Evolutionary conservation across 345 rosid genomes (phyloP).

Genomic region (Moringa oleifera): DNA sequence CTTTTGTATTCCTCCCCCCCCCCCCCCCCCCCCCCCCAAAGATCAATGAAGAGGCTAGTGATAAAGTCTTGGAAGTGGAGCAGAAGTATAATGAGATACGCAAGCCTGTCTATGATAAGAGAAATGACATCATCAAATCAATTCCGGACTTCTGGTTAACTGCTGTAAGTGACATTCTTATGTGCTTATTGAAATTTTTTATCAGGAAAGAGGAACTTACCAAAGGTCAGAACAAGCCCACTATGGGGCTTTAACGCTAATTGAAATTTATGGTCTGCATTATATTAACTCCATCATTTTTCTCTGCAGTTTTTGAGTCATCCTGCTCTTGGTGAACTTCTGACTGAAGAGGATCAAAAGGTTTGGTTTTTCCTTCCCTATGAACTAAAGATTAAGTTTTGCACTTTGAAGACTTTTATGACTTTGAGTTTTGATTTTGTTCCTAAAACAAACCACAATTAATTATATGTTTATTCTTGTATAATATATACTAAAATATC

Average conservation of each 20-base stretch:
- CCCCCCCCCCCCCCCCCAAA: slow-evolving; percentile 12
- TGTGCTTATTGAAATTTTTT: not conserved
- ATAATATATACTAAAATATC: not conserved
- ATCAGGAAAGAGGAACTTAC: no score
- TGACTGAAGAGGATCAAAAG: slow-evolving; percentile 92
- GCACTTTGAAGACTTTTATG: not conserved
- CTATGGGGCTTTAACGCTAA: no score
- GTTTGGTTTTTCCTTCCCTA: slow-evolving; percentile 29
- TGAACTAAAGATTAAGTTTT: not conserved
- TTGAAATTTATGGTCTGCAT: not conserved
- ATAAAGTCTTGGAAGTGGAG: slow-evolving; percentile 86
- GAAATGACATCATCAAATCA: slow-evolving; percentile 62
- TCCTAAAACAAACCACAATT: not conserved
- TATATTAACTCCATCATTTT: not conserved
- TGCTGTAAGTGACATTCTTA: slow-evolving; percentile 51
- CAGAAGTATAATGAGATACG: slow-evolving; percentile 81
- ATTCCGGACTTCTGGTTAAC: slow-evolving; percentile 95
- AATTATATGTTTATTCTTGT: not conserved
- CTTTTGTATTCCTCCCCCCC: no score
- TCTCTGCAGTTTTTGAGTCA: slow-evolving; percentile 74
- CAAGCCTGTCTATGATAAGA: slow-evolving; percentile 80
- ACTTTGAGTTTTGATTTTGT: not conserved
- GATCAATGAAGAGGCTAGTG: slow-evolving; percentile 95
- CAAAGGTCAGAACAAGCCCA: no score
- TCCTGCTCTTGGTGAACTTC: slow-evolving; percentile 74